Conservation (phyloP, 345 rosid genomes). For the Citrus reticulata region DNA sequence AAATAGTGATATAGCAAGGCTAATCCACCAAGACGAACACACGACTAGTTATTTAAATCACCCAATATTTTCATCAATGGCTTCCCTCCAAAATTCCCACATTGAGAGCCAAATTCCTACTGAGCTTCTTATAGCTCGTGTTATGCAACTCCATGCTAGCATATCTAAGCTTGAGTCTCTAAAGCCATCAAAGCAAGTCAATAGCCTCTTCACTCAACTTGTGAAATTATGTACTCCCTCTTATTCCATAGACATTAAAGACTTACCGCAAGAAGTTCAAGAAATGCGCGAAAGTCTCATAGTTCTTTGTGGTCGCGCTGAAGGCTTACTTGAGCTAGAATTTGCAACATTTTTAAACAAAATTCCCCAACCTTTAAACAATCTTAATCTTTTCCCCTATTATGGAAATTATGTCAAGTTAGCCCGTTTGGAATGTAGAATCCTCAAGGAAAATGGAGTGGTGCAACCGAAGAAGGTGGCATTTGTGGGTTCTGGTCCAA, state of each 20-base stretch:
- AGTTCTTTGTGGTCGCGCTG: conserved; percentile 27
- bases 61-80: conserved; percentile 20
- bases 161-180: conserved; percentile 26
- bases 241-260: conserved; percentile 17
- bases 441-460: conserved; percentile 23
- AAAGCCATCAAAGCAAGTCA: conserved; percentile 26
- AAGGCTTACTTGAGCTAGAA: conserved; percentile 37
- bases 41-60: not conserved
- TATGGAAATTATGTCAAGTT: conserved; percentile 37
- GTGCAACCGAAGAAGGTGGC: conserved; percentile 34
- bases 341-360: conserved; percentile 29
- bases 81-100: conserved; percentile 20
- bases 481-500: conserved; percentile 42
- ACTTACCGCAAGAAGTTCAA: conserved; percentile 13
- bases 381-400: conserved; percentile 32
- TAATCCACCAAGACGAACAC: not conserved
- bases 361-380: not conserved
- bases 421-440: conserved; percentile 22
- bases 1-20: not conserved
- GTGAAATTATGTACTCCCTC: conserved; percentile 25
- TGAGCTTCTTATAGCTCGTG: conserved; percentile 21
- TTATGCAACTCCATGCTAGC: conserved; percentile 22
- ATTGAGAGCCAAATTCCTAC: conserved; percentile 4
- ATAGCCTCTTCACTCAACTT: conserved; percentile 24
- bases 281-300: conserved; percentile 28